Base-by-base conservation (phyloP, 148 eudicot species). In the Amaranthus hypochondriacus region DNA sequence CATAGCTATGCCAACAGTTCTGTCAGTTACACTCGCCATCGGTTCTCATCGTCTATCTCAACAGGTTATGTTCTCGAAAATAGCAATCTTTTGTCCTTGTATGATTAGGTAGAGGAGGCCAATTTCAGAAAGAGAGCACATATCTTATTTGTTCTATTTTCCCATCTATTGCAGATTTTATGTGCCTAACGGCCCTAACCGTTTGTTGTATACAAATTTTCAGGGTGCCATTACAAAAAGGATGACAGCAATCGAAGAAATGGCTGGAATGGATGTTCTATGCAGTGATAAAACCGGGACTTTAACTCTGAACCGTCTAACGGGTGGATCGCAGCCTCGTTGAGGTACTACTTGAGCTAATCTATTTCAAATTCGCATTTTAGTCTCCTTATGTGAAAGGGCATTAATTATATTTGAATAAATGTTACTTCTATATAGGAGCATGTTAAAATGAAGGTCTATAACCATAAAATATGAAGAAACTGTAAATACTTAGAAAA, bases 231-330 rank as follows among this genome's bases (percentile, higher is more conserved):
- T 90, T 64, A 90, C 92, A 53, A 90, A 90, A 72, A 84, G 95
- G 80, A 90, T 90, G 95, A 90, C 90, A 64, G 92, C 95, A 28
- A 90, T 90, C 73, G 95, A 90, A 86, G 95, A 90, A 77, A 88
- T 90, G 95, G 95, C 95, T 18, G 95, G 90, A 58, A 90, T 90
- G 95, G 95, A 90, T 82, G 95, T 90, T 12, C 82, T 90, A 49
- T 88, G 95, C 78, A 84, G 92, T 83, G 95, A 90, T 71, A 88
- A 90, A 80, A 90, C 95, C 6, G 92, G 92, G 55, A 90, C 95
- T 61, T 81, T 89, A 43, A 89, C 94, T 56, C 76, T 89, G 66
- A 89, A 89, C 73, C 88, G 87, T 70, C 88, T 87, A 42, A 83
- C 89, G n/a, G 42, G 88, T 89, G 66, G 94, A 89, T 76, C 82